Evolutionary conservation across 2,329 filamentous ascomycete genomes (phyloP).

Genomic region (Emydomyces testavorans): DNA sequence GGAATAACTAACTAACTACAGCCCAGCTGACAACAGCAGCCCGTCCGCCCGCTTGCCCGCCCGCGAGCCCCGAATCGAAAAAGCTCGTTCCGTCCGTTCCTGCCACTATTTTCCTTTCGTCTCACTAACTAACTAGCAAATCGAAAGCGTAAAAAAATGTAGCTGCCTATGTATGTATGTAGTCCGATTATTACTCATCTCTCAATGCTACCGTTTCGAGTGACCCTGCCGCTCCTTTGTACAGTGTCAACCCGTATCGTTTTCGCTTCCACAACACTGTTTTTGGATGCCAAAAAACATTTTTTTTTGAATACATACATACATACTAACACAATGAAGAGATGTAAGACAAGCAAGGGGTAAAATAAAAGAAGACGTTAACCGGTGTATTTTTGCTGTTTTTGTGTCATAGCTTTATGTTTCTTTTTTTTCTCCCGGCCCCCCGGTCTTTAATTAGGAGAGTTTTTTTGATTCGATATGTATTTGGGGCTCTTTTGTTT

Average conservation of each 20-base stretch:
- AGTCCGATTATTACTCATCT: not conserved
- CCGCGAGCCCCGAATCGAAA: too few species aligned
- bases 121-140: not conserved
- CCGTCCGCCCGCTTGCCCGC: too few species aligned
- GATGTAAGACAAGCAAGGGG: not conserved
- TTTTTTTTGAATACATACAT: not conserved
- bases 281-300: too few species aligned
- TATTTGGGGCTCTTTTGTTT: not conserved
- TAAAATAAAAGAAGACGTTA: not conserved
- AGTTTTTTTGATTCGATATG: not conserved
- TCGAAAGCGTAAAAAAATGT: not conserved
- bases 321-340: conserved; percentile 4
- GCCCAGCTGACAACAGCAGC: too few species aligned
- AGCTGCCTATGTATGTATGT: too few species aligned
- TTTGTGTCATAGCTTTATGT: conserved; percentile 4
- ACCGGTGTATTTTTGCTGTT: not conserved
- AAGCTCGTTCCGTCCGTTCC: too few species aligned
- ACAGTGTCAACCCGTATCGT: conserved; percentile 3
- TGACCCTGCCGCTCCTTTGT: too few species aligned
- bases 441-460: not conserved
- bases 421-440: not conserved
- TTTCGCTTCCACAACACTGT: conserved; percentile 2
- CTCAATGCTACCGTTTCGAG: not conserved
- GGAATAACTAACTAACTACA: too few species aligned
- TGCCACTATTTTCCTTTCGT: not conserved